Conservation (phyloP, 176 grass and related monocot species). For the Metroxylon sagu region DNA sequence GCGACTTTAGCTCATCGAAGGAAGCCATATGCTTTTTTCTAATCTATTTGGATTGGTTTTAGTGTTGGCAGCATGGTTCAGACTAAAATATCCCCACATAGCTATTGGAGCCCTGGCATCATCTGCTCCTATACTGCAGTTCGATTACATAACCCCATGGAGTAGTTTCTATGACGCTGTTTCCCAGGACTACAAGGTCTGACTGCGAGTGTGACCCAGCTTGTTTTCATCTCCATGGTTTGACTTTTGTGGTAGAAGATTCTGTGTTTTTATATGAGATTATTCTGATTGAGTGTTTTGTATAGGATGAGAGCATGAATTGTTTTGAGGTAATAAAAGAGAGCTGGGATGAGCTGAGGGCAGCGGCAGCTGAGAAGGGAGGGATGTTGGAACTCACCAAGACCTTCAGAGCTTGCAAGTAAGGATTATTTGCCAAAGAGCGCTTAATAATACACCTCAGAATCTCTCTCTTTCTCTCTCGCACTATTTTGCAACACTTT, state of each 20-base stretch:
- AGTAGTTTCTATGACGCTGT: slow-evolving; percentile 76
- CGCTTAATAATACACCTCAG: too few species aligned
- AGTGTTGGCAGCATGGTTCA: slow-evolving; percentile 95
- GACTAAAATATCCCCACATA: slow-evolving; percentile 92
- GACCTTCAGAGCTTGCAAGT: slow-evolving; percentile 88
- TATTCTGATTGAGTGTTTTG: slow-evolving; percentile 2
- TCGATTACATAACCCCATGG: slow-evolving; percentile 70
- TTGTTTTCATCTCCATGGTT: too few species aligned
- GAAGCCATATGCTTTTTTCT: too few species aligned
- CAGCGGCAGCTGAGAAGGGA: slow-evolving; percentile 32
- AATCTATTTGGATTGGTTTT: slow-evolving; percentile 1
- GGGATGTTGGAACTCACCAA: slow-evolving; percentile 65
- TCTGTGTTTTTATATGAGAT: too few species aligned
- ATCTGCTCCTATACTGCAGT: slow-evolving; percentile 84
- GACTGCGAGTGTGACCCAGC: too few species aligned
- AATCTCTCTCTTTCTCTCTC: not conserved
- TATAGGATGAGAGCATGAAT: slow-evolving; percentile 80
- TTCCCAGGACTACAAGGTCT: slow-evolving; percentile 77
- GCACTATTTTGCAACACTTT: too few species aligned
- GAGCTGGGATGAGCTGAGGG: slow-evolving; percentile 57
- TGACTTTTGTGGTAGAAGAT: too few species aligned
- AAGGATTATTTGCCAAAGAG: slow-evolving; percentile 14
- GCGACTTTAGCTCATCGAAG: too few species aligned
- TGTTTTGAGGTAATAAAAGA: slow-evolving; percentile 80
- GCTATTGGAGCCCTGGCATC: slow-evolving; percentile 75